Base-by-base conservation (phyloP, 2,329 filamentous ascomycete species). In the Arthroderma uncinatum region DNA sequence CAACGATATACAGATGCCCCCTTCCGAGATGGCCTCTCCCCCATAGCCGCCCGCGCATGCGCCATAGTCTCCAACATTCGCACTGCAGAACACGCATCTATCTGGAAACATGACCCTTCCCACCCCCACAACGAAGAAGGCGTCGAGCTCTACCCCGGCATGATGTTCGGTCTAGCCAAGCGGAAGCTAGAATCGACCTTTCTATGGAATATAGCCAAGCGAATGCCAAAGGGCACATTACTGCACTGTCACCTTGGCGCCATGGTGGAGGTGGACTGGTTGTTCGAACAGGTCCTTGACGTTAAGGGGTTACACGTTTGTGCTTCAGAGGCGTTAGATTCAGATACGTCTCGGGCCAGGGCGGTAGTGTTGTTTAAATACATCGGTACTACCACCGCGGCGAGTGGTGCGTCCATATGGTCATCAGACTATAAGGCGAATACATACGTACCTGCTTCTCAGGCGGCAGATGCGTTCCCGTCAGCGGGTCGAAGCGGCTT, bases 101-200 rank as follows among this genome's bases (percentile, higher is more conserved):
- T 92, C 59, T 95, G 90, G 91, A 89, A 84, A 8, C 39, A 42
- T 42, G 39, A 42, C 5, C 39, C 39, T 3, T 42, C 39, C 16
- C 77, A 81, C 33, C 79, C 82, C 48, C 81, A 86, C 53, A 86
- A 92, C 64, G 83, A 85, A 2, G 74, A 82, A 57, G 75, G 74
- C 25, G 77, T 82, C 64, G 82, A 83, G 63, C 75, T 92, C 54
- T 89, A 87, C 67, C 89, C 89, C 0, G 91, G 91, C 9, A 95
- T 95, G 86, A 93, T 95, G 87, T 96, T 95, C 72, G 84, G 82
- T 36, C 78, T 92, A 36, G 89, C 89, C 64, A 92, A 90, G 71
- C 81, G 84, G n/a, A 82, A 83, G 37, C 94, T 95, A 82, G 89
- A 95, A 71, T 78, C 78, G 63, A 95, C 89, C 12, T 84, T 84